Evolutionary conservation across 768 basidiomycete species (phyloP).

Genomic region (Lactarius indigo): DNA sequence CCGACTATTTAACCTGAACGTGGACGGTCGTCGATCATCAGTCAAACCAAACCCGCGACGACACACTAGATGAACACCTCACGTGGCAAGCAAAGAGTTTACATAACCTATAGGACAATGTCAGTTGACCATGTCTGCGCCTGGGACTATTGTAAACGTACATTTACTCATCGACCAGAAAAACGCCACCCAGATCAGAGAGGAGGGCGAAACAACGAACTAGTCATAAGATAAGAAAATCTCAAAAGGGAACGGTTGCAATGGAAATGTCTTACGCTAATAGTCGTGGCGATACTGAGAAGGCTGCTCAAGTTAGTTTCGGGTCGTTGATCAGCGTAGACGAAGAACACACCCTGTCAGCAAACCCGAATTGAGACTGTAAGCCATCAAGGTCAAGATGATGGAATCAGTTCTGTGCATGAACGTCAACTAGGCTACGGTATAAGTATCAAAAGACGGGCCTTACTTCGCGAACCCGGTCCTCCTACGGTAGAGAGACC

Average conservation of each 20-base stretch:
- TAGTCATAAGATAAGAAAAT: background rate
- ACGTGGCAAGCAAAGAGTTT: slow-evolving; percentile 51
- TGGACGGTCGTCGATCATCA: background rate
- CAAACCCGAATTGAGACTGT: slow-evolving; percentile 30
- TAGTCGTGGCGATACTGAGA: slow-evolving; percentile 21
- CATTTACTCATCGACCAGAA: slow-evolving; percentile 53
- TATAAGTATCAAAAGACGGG: background rate
- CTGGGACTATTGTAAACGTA: slow-evolving; percentile 27
- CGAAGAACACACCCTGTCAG: slow-evolving; percentile 27
- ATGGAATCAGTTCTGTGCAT: slow-evolving; percentile 30
- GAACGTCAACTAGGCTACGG: background rate
- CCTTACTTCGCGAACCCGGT: slow-evolving; percentile 45
- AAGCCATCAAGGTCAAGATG: slow-evolving; percentile 29
- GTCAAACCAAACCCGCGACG: background rate
- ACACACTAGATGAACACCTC: slow-evolving; percentile 24
- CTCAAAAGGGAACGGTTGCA: background rate
- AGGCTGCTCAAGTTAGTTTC: slow-evolving; percentile 17
- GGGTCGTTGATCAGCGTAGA: background rate
- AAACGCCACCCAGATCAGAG: slow-evolving; percentile 47
- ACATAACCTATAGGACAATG: slow-evolving; percentile 41
- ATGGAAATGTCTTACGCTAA: slow-evolving; percentile 15
- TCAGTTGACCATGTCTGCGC: background rate
- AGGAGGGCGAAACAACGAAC: slow-evolving; percentile 39
- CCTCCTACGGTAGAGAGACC: slow-evolving; percentile 43
- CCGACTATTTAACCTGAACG: slow-evolving; percentile 16